Evolutionary conservation across 2,329 filamentous ascomycete genomes (phyloP), one percentile per base, ranked within the genome.

Genomic region (Neofusicoccum kwambonambiense): DNA sequence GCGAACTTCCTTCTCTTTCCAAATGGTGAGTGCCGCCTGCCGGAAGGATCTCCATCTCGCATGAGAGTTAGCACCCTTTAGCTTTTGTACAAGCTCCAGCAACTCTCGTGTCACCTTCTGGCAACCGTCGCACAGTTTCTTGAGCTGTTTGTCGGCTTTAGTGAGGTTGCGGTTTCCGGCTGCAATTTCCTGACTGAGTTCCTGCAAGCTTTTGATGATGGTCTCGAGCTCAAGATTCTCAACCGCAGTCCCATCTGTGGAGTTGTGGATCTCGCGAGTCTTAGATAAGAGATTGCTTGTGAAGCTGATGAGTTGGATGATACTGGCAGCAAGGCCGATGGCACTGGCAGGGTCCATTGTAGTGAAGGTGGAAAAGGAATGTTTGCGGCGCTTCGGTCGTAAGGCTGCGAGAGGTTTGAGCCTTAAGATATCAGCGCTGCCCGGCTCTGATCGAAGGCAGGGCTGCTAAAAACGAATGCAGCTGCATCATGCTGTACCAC

Each of bases 281-380:
- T 44, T 17, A 7, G 61, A 64, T 3, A 64, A 3, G 15, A 64
- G 50, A 3, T 45, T 19, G 17, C 47, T 9, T 22, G 61, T 31
- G 27, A 64, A 64, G 39, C 8, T 34, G 2, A 52, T 44, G 27
- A 64, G 31, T 17, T 64, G 61, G 11, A 64, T 37, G 15, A 54
- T 34, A 27, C 37, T 37, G 7, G 61, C 13, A 8, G 49, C 61
- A 8, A 56, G 22, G 1, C 61, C 49, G 11, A 64, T 42, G 12
- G 31, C 37, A 3, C 42, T 64, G 15, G n/a, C 2, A 2, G 61
- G 61, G 15, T 64, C 61, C 41, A 47, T 44, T 15, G 3, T 34
- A 5, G 19, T 8, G 9, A 11, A 15, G 13, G 2, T 13, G 3
- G 12, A 34, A 22, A n/a, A 7, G 12, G 2, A 44, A 31, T 17